Percentiles rank a stretch among this genome's conserved stretches.
These are phyloP conservation scores for Chlamydomonas eustigma DNA, from an alignment of 139 green algal genomes.

Conservation along the genomic window DNA sequence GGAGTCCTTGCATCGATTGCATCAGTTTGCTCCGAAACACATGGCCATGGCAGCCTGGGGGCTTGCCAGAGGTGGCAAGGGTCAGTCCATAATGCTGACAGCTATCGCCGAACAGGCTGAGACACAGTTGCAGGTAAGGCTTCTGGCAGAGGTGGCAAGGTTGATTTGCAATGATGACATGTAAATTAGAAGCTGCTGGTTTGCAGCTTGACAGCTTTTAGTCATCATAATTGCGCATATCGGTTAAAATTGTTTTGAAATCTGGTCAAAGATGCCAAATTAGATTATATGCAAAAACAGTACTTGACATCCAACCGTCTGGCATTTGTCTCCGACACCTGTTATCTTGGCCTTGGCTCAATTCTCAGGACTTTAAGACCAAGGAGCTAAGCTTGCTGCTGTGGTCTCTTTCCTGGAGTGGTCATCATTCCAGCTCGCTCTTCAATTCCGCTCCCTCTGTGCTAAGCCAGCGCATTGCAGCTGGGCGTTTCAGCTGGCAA, in stretches of 20 bases:
- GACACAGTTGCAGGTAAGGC: not conserved
- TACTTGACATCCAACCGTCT: not conserved
- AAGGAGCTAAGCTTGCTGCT: constrained; percentile 9
- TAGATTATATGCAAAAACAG: not conserved
- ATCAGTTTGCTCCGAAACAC: not conserved
- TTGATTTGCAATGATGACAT: too few relatives aligned
- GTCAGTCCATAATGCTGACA: not conserved
- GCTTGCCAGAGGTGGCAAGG: not conserved
- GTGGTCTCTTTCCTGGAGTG: constrained; percentile 9
- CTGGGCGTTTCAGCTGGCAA: too few relatives aligned
- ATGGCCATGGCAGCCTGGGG: constrained; percentile 6
- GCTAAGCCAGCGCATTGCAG: too few relatives aligned
- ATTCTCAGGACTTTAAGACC: not conserved
- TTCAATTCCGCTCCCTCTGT: too few relatives aligned
- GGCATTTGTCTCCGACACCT: not conserved
- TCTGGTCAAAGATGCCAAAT: not conserved
- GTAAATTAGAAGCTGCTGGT: too few relatives aligned
- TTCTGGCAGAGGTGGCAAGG: too few relatives aligned
- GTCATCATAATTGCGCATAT: too few relatives aligned
- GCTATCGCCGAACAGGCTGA: not conserved
- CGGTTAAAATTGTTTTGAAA: not conserved
- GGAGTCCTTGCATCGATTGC: not conserved
- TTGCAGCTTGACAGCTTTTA: too few relatives aligned
- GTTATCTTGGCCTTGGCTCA: not conserved
- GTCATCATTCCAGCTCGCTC: too few relatives aligned